Percentiles rank a stretch among this genome's conserved stretches.
These are phyloP conservation scores for Jaminaea rosea DNA, from an alignment of 1,284 basidiomycete species.

Conservation along the genomic window DNA sequence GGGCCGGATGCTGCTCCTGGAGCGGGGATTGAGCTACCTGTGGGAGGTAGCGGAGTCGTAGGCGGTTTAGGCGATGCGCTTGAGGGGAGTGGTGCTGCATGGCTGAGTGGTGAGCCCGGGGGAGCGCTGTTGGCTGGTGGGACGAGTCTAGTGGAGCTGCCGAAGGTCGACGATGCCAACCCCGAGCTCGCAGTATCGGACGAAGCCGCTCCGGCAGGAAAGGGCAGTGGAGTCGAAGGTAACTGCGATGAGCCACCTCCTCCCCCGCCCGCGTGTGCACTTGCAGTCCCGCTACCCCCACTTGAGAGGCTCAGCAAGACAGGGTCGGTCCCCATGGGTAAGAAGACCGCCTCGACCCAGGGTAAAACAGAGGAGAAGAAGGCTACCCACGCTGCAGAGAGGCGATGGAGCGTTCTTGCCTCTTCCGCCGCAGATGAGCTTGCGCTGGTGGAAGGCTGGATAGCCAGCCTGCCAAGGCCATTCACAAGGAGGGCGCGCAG, in stretches of 20 bases:
- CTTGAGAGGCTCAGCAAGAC: constrained; percentile 24
- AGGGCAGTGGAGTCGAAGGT: no score
- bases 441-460: no score
- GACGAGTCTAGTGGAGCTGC: neutral
- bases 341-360: constrained; percentile 62
- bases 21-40: neutral
- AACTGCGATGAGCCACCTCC: neutral
- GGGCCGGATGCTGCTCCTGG: neutral
- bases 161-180: no score
- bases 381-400: constrained; percentile 84
- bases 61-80: neutral
- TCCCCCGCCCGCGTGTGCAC: neutral
- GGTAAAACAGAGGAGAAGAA: constrained; percentile 89
- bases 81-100: neutral
- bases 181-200: constrained; percentile 27
- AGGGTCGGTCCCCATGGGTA: constrained; percentile 48
- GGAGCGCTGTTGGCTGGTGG: constrained; percentile 44
- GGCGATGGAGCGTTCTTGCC: no score
- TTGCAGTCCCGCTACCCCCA: neutral
- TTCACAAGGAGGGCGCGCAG: constrained; percentile 6
- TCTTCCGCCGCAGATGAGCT: no score
- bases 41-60: neutral
- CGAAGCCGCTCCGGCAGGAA: neutral
- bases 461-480: constrained; percentile 52
- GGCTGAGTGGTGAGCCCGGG: constrained; percentile 33